Evolutionary conservation across 2,329 filamentous ascomycete genomes (phyloP), one percentile per base, ranked within the genome.

Genomic region (Drechslerella stenobrocha): DNA sequence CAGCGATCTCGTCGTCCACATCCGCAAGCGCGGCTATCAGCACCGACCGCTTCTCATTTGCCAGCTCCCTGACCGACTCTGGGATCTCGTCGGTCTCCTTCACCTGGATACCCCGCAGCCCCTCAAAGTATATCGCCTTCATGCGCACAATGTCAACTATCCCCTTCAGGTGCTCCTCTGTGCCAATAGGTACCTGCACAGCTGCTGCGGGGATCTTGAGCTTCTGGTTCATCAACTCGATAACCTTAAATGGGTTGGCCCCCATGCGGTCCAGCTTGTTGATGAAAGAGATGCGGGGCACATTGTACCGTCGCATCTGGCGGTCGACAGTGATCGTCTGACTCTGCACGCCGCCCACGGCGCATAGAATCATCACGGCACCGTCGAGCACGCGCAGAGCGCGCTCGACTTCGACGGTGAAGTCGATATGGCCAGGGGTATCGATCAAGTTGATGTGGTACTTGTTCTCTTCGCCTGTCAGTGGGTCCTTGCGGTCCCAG

Each of bases 231-330:
- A 98, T 97, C 79, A 96, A 91, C 37, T 98, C 92, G 60, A 98
- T 86, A 6, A 90, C 91, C 79, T 95, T 96, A 85, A 91, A 98
- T 6, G 93, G 93, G 76, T 98, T 97, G 71, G 93, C 89, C 66
- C 93, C 93, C 88, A 96, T 96, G 71, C 93, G 87, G 76, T 98
- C 93, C 92, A 98, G 97, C 82, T 98, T 98, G 81, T 98, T 98
- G 76, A 98, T 85, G 75, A 98, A 98, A 56, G 89, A 95, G 76
- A 98, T 86, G 73, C 93, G 84, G 69, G 93, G 93, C 70, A 98
- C 87, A 75, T 97, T 92, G 81, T 98, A 98, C 73, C 93, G 86
- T 80, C 90, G 89, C 93, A 98, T 98, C 80, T 98, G 93, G 73
- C 93, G 84, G 77, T 98, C 91, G 71, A 98, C 93, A 1, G 93